These are phyloP conservation scores for Corymbia citriodora DNA, from an alignment of 441 rosid genomes.

Conservation along the genomic window DNA sequence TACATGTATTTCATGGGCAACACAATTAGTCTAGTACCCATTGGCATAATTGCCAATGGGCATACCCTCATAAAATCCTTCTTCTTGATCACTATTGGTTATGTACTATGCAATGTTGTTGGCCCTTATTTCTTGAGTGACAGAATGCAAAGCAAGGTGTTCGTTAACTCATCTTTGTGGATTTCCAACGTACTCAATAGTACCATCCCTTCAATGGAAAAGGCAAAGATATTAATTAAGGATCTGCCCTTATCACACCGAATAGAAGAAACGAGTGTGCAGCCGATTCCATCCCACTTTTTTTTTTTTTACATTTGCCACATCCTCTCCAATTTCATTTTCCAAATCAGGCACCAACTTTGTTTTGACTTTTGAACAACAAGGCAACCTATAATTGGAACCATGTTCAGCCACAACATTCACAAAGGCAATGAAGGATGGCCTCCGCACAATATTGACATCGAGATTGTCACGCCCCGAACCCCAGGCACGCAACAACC, in stretches of 20 bases:
- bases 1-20: neutral
- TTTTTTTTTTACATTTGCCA: neutral
- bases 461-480: too few relatives aligned
- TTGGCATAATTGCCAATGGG: neutral
- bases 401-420: neutral
- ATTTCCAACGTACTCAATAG: neutral
- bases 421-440: neutral
- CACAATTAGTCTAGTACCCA: neutral
- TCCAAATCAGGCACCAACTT: neutral
- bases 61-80: neutral
- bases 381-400: neutral
- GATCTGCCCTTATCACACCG: neutral
- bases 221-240: neutral
- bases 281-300: neutral
- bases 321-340: neutral
- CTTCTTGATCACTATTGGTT: accelerated
- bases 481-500: too few relatives aligned
- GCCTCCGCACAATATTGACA: accelerated
- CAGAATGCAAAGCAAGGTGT: neutral
- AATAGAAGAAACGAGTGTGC: neutral
- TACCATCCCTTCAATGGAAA: neutral
- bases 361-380: neutral
- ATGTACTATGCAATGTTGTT: neutral
- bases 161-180: neutral
- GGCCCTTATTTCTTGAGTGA: neutral